A percentile compares a stretch with the other conserved stretches of the same genome.
Conservation (phyloP, 2,329 filamentous ascomycete genomes). For the Penicillium glabrum region DNA sequence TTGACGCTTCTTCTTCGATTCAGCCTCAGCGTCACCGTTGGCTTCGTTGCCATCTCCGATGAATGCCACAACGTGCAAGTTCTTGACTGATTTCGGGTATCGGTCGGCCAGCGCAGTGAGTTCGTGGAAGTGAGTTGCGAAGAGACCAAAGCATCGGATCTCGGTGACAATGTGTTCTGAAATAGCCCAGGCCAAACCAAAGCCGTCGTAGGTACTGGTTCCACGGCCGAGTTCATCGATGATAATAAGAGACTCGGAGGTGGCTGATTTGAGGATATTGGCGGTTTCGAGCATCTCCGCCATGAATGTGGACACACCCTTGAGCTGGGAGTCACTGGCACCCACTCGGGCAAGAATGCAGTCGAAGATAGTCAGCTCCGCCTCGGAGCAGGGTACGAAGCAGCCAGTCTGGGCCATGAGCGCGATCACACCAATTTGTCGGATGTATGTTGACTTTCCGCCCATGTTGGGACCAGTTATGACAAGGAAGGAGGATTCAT, state of each 20-base stretch:
- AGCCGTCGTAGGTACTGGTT: conserved; percentile 97
- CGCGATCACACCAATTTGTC: conserved; percentile 93
- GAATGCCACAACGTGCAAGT: conserved; percentile 94
- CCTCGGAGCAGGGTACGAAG: conserved; percentile 88
- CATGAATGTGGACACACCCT: conserved; percentile 99
- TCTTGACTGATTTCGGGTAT: conserved; percentile 77
- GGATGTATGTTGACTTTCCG: conserved; percentile 97
- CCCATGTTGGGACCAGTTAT: conserved; percentile 99
- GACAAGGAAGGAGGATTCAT: conserved; percentile 84
- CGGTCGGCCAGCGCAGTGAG: conserved; percentile 86
- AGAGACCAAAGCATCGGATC: conserved; percentile 90
- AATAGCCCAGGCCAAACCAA: conserved; percentile 98
- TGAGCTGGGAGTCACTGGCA: conserved; percentile 93
- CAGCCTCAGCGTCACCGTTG: conserved; percentile 35
- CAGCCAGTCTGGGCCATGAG: conserved; percentile 96
- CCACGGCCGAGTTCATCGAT: conserved; percentile 96
- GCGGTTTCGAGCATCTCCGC: conserved; percentile 99
- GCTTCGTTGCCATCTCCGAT: conserved; percentile 61
- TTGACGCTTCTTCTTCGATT: conserved; percentile 65
- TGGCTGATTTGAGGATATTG: conserved; percentile 96
- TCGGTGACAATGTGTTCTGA: conserved; percentile 96
- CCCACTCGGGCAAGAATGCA: conserved; percentile 95
- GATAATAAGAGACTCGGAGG: conserved; percentile 92
- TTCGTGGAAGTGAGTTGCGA: conserved; percentile 98
- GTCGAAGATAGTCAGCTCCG: conserved; percentile 94